Evolutionary conservation across 495 filamentous ascomycete species (phyloP), one percentile per base, ranked within the genome.

Genomic region (Tirmania nivea): DNA sequence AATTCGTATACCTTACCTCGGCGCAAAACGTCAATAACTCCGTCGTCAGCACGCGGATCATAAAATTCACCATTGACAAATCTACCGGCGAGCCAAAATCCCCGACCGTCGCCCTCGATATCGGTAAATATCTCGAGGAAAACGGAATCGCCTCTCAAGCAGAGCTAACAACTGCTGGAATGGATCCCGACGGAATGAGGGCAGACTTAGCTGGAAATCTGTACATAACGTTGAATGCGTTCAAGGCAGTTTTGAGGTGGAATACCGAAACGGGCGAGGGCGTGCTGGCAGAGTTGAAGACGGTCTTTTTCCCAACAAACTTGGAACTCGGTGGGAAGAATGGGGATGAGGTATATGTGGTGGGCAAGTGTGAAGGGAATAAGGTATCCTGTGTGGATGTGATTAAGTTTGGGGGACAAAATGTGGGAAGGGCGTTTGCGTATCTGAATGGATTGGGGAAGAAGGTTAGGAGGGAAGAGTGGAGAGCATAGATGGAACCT

Each of bases 161-260:
- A 7, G 3, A 19, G 3, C 39, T 45, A 14, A 45, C 3, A 45
- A 45, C 4, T 3, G 39, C 39, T 19, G 39, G 39, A 19, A 47
- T 54, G 50, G 59, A 60, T 42, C 53, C 57, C 0, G 57, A 56
- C 39, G 59, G 59, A n/a, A 59, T 60, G 59, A 21, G 59, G 14
- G 52, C 42, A 11, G 59, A 60, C 25, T 20, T 54, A 6, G 50
- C 51, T 19, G 59, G 59, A 10, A 58, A 21, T 8, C 21, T 60
- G 12, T 60, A 55, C 51, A 48, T 54, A 5, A 48, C 53, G 6
- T 34, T 60, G n/a, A 60, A 60, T 53, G 57, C 53, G 14, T 52
- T 25, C 1, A 49, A 52, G 7, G n/a, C 35, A 2, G 57, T 60
- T 2, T 34, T 60, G n/a, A 50, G 49, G 48, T 60, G 59, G 59